Percentiles rank a stretch among this genome's conserved stretches.
These are phyloP conservation scores for Acarospora socialis DNA, from an alignment of 2,329 filamentous ascomycete species.

Conservation along the genomic window DNA sequence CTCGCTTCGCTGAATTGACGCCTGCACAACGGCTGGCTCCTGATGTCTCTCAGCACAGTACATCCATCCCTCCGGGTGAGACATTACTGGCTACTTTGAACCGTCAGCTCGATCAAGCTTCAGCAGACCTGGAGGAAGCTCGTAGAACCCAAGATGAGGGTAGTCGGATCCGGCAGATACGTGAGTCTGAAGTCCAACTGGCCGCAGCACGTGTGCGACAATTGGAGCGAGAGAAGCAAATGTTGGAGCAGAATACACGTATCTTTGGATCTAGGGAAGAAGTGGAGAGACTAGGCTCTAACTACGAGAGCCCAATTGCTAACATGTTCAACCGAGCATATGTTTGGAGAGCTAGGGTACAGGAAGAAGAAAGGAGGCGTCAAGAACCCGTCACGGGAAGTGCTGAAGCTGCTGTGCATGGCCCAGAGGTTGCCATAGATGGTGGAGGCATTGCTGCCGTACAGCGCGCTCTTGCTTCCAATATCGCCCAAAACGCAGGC, in stretches of 20 bases:
- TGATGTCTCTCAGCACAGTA: too few relatives aligned
- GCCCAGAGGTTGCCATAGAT: too few relatives aligned
- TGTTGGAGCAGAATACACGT: constrained; percentile 25
- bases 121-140: constrained; percentile 20
- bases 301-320: constrained; percentile 34
- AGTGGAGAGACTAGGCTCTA: constrained; percentile 29
- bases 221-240: constrained; percentile 22
- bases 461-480: too few relatives aligned
- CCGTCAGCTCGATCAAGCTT: constrained; percentile 19
- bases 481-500: too few relatives aligned
- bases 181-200: constrained; percentile 20
- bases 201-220: constrained; percentile 20
- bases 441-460: too few relatives aligned
- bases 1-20: constrained; percentile 9
- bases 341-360: too few relatives aligned
- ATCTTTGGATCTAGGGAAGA: constrained; percentile 35
- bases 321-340: constrained; percentile 32
- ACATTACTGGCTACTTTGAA: neutral
- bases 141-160: constrained; percentile 4
- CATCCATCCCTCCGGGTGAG: too few relatives aligned
- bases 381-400: too few relatives aligned
- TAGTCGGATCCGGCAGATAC: constrained; percentile 13
- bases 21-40: too few relatives aligned
- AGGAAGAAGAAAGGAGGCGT: too few relatives aligned
- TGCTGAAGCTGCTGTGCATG: too few relatives aligned